Evolutionary conservation across 164 flowering plant genomes (phyloP).

Genomic region (Nelumbo lutea): DNA sequence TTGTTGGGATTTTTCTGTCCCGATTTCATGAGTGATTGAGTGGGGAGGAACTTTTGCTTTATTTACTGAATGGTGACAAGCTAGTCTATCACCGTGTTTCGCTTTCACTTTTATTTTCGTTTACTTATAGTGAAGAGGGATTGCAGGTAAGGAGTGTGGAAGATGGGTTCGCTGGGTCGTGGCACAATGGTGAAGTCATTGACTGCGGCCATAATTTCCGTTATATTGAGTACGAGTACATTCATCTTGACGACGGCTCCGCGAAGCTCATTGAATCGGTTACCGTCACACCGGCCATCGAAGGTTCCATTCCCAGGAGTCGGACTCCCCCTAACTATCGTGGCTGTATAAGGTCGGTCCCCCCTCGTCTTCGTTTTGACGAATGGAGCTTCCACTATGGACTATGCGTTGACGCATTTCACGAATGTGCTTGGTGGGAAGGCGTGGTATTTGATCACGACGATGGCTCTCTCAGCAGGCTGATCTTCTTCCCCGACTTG

Average conservation of each 20-base stretch:
- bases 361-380: neutral
- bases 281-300: conserved; percentile 1
- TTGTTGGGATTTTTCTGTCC: no score
- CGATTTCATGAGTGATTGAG: no score
- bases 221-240: conserved; percentile 14
- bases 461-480: conserved; percentile 41
- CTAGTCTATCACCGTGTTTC: no score
- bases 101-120: neutral
- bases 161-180: conserved; percentile 29
- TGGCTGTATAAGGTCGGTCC: conserved; percentile 18
- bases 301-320: neutral
- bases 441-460: conserved; percentile 73
- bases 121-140: neutral
- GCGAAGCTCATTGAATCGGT: conserved; percentile 9
- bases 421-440: conserved; percentile 89
- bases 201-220: conserved; percentile 3
- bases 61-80: no score
- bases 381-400: conserved; percentile 42
- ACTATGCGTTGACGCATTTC: conserved; percentile 61
- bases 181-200: conserved; percentile 21
- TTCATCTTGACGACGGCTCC: conserved; percentile 15
- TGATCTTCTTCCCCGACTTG: conserved; percentile 74
- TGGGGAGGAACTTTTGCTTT: no score
- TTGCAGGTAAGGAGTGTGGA: conserved; percentile 23
- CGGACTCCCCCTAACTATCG: conserved; percentile 2